These are phyloP conservation scores for Striga hermonthica DNA, from an alignment of 305 asterid species.

Conservation along the genomic window DNA sequence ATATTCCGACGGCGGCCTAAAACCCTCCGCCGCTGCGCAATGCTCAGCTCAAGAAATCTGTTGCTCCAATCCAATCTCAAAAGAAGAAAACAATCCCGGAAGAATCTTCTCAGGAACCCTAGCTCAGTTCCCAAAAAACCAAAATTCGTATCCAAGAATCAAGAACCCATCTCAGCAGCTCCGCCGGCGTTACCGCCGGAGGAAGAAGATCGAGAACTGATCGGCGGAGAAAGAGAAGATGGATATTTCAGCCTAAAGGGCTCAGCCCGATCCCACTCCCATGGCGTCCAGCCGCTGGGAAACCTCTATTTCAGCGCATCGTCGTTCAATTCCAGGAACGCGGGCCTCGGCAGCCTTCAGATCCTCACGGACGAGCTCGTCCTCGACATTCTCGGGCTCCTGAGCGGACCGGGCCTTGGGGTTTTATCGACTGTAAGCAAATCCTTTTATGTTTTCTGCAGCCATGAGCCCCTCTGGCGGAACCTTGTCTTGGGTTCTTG, in stretches of 20 bases:
- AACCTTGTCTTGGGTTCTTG: slow-evolving; percentile 61
- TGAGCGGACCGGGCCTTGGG: slow-evolving; percentile 63
- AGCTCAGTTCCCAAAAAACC: slow-evolving; percentile 30
- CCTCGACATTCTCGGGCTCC: slow-evolving; percentile 73
- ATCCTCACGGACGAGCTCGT: slow-evolving; percentile 76
- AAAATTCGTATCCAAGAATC: slow-evolving; percentile 33
- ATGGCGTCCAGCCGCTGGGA: slow-evolving; percentile 92
- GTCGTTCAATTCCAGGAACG: slow-evolving; percentile 58
- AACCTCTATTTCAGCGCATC: slow-evolving; percentile 69
- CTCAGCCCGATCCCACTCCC: slow-evolving; percentile 56
- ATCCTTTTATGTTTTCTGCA: slow-evolving; percentile 81
- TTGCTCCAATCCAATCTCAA: slow-evolving; percentile 38
- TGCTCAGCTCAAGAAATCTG: slow-evolving; percentile 48
- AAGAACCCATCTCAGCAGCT: slow-evolving; percentile 22
- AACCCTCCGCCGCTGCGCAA: slow-evolving; percentile 32
- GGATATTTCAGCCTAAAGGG: slow-evolving; percentile 62
- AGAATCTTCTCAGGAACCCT: slow-evolving; percentile 32
- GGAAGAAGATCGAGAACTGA: slow-evolving; percentile 29
- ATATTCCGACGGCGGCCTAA: slow-evolving; percentile 24
- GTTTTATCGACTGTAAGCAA: slow-evolving; percentile 75
- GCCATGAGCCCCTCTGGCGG: slow-evolving; percentile 94
- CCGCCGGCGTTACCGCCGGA: slow-evolving; percentile 23
- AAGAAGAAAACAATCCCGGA: slow-evolving; percentile 39
- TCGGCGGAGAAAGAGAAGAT: slow-evolving; percentile 42
- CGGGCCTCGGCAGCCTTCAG: slow-evolving; percentile 73